Percentiles rank a stretch among this genome's conserved stretches.
Evolutionary conservation across 768 basidiomycete species (phyloP).

Genomic region (Cystobasidium onofrii): DNA sequence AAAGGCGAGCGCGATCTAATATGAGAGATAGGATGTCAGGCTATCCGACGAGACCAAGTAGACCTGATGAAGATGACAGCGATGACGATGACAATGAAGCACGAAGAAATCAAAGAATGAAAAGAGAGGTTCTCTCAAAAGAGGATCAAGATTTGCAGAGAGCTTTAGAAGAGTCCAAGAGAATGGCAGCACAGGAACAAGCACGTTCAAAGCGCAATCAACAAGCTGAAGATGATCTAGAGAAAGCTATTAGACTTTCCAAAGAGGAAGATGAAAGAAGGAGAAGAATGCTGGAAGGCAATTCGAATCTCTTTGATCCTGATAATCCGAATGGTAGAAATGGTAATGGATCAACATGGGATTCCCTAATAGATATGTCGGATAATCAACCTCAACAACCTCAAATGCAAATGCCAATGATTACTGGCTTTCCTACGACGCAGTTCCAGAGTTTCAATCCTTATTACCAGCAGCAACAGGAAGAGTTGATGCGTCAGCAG

Average conservation of each 20-base stretch:
- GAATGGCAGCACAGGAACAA: constrained; percentile 63
- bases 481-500: constrained; percentile 54
- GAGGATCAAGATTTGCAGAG: constrained; percentile 47
- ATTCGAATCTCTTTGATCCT: constrained; percentile 56
- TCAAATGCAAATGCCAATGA: constrained; percentile 28
- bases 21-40: constrained; percentile 94
- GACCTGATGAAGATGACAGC: constrained; percentile 47
- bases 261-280: constrained; percentile 81
- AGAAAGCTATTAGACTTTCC: constrained; percentile 71
- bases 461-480: constrained; percentile 48
- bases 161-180: constrained; percentile 59
- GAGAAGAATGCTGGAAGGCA: constrained; percentile 61
- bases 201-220: constrained; percentile 46
- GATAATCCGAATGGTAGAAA: constrained; percentile 50
- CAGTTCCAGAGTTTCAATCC: constrained; percentile 92
- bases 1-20: constrained; percentile 68
- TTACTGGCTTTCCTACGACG: constrained; percentile 46
- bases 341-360: constrained; percentile 7
- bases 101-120: constrained; percentile 1
- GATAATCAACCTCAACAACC: constrained; percentile 54
- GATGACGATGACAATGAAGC: constrained; percentile 32
- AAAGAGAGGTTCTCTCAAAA: constrained; percentile 11
- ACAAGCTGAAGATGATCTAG: constrained; percentile 72
- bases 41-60: constrained; percentile 48
- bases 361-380: constrained; percentile 39